Conservation (phyloP, 2,329 filamentous ascomycete genomes). For the Penicillium sp. region DNA sequence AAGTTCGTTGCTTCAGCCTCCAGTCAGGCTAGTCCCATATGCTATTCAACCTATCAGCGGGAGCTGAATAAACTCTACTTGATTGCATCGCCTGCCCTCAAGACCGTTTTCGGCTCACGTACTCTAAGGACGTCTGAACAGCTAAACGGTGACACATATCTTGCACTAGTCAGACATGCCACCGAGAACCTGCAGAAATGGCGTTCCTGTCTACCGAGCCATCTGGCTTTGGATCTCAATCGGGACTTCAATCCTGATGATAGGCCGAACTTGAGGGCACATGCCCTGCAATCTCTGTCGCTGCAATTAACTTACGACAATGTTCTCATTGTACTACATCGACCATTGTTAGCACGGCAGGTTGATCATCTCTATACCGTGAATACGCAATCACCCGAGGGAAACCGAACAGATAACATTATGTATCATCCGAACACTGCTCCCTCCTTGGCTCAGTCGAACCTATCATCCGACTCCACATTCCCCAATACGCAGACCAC, state of each 20-base stretch:
- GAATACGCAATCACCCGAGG: neutral
- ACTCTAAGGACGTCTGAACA: slow-evolving; percentile 19
- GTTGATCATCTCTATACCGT: slow-evolving; percentile 29
- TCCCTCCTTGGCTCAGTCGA: neutral
- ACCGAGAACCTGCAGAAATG: slow-evolving; percentile 22
- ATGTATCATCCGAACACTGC: neutral
- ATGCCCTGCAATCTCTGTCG: slow-evolving; percentile 41
- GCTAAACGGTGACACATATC: slow-evolving; percentile 18
- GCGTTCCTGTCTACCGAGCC: slow-evolving; percentile 14
- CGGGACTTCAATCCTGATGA: slow-evolving; percentile 14
- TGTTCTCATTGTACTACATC: slow-evolving; percentile 44
- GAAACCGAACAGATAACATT: neutral
- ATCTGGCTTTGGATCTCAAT: slow-evolving; percentile 20
- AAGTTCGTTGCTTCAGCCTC: slow-evolving; percentile 19
- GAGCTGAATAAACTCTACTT: slow-evolving; percentile 26
- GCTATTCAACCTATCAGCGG: slow-evolving; percentile 25
- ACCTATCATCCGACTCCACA: slow-evolving; percentile 1
- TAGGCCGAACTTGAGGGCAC: slow-evolving; percentile 11
- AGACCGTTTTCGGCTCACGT: slow-evolving; percentile 26
- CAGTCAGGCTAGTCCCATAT: slow-evolving; percentile 8
- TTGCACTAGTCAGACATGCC: slow-evolving; percentile 15
- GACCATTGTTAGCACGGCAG: slow-evolving; percentile 42
- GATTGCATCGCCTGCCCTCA: slow-evolving; percentile 23
- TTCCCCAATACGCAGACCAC: slow-evolving; percentile 1
- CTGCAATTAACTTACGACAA: slow-evolving; percentile 47